Base-by-base conservation (phyloP, 1,284 basidiomycete genomes). In the Coniophora puteana region DNA sequence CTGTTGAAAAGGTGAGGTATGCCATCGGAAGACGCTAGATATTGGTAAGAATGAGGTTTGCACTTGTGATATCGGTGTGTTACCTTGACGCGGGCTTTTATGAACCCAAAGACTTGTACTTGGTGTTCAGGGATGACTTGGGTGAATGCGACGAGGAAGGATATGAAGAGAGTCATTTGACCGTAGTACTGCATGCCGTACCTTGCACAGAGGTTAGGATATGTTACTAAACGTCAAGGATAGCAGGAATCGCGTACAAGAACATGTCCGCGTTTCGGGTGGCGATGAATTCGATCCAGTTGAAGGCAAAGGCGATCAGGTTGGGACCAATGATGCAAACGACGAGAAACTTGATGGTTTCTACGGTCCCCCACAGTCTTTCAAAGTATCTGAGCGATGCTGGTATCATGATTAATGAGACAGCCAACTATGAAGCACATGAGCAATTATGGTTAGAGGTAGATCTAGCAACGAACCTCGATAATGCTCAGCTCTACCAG, bases 111-210 rank as follows among this genome's bases (percentile, higher is more conserved):
- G 12, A 98, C 58, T 60, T 98, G 95, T 5, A 99, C 83, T 63
- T 97, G 94, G 55, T 99, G 93, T 61, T 99, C 95, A 20, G 96
- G 95, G 51, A 98, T 97, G 43, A 96, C 68, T 61, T 99, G 95
- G 2, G 93, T 97, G 65, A 97, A 96, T 8, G 93, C 95, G 40
- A 99, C 95, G 27, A 99, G 74, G 50, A 95, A 77, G 4, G 81
- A 89, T 36, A 84, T 84, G 57, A 96, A 91, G n/a, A 99, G 69
- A 3, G 91, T 89, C 72, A 90, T 89, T 61, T 94, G 81, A 20
- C 95, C 95, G 56, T 92, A 91, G 61, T 94, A 97, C 36, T 81
- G 77, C 69, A 90, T 83, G 20, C 83, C 90, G 61, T 89, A 92
- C 27, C 93, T 94, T n/a, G n/a, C n/a, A n/a, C n/a, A n/a, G n/a